These are phyloP conservation scores for Verticillium isaacii DNA, from an alignment of 2,329 filamentous ascomycete genomes.

Conservation along the genomic window DNA sequence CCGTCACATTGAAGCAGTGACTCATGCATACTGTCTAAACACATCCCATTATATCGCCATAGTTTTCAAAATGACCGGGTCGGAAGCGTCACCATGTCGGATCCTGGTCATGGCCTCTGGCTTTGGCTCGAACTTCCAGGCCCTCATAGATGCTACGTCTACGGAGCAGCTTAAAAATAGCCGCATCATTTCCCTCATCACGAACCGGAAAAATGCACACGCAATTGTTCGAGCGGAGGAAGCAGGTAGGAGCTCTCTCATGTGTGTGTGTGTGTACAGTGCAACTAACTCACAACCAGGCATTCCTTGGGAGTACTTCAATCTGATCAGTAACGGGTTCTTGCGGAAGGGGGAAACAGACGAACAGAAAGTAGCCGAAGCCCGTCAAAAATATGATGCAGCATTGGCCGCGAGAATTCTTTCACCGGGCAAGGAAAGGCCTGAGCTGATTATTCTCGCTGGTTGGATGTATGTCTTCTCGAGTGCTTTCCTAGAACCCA, in stretches of 20 bases:
- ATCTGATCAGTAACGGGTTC: constrained; percentile 70
- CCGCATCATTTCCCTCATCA: constrained; percentile 40
- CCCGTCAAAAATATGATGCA: constrained; percentile 67
- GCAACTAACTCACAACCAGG: constrained; percentile 30
- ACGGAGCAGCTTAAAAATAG: constrained; percentile 33
- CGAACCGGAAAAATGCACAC: constrained; percentile 43
- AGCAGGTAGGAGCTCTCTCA: constrained; percentile 24
- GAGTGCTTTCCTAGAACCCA: constrained; percentile 61
- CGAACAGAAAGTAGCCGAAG: constrained; percentile 44
- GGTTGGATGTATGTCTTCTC: constrained; percentile 87
- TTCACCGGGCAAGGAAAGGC: constrained; percentile 39
- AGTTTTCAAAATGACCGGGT: too few species aligned
- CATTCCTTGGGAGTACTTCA: constrained; percentile 78
- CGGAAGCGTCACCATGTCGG: too few species aligned
- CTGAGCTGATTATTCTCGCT: constrained; percentile 74
- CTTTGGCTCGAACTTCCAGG: constrained; percentile 70
- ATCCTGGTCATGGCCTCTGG: too few species aligned
- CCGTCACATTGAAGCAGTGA: too few species aligned
- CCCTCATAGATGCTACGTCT: constrained; percentile 51
- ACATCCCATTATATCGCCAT: too few species aligned
- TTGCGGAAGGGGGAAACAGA: constrained; percentile 55
- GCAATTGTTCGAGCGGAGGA: constrained; percentile 35
- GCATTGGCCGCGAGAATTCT: constrained; percentile 68
- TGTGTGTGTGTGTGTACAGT: constrained; percentile 15
- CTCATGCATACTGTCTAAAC: too few species aligned